A percentile compares a stretch with the other conserved stretches of the same genome.
Evolutionary conservation across 176 grass and related monocot species (phyloP).

Genomic region (Oryza punctata): DNA sequence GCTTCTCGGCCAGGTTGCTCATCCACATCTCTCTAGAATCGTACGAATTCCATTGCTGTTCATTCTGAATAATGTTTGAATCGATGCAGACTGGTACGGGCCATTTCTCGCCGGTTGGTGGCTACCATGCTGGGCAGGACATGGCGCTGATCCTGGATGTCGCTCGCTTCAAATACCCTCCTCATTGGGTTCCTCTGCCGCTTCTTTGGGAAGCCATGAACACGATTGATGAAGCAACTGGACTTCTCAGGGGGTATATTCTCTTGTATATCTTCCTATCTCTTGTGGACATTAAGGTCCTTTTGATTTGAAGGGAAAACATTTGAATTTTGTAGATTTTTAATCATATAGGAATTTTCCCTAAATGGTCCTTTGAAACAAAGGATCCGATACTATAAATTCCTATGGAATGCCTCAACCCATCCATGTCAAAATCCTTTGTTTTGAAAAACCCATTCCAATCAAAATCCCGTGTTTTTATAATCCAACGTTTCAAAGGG

Average conservation of each 20-base stretch:
- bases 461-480: too few species aligned
- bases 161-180: slow-evolving; percentile 91
- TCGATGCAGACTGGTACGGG: slow-evolving; percentile 75
- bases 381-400: too few species aligned
- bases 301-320: too few species aligned
- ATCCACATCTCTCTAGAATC: too few species aligned
- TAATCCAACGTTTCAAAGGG: too few species aligned
- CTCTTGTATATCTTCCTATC: slow-evolving; percentile 7
- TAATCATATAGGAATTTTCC: too few species aligned
- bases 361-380: too few species aligned
- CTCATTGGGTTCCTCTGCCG: slow-evolving; percentile 88
- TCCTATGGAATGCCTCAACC: too few species aligned
- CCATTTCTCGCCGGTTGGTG: slow-evolving; percentile 96
- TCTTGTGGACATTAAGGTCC: background rate
- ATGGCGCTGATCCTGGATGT: slow-evolving; percentile 94
- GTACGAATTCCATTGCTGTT: background rate
- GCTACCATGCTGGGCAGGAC: slow-evolving; percentile 73
- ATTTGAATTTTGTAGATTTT: too few species aligned
- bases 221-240: slow-evolving; percentile 79
- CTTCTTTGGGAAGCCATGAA: slow-evolving; percentile 96
- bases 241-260: slow-evolving; percentile 62
- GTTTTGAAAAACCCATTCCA: too few species aligned
- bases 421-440: too few species aligned
- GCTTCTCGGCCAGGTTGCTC: slow-evolving; percentile 39
- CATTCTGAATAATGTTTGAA: background rate